Evolutionary conservation across 495 filamentous ascomycete species (phyloP).

Genomic region (Trypethelium eluteriae): DNA sequence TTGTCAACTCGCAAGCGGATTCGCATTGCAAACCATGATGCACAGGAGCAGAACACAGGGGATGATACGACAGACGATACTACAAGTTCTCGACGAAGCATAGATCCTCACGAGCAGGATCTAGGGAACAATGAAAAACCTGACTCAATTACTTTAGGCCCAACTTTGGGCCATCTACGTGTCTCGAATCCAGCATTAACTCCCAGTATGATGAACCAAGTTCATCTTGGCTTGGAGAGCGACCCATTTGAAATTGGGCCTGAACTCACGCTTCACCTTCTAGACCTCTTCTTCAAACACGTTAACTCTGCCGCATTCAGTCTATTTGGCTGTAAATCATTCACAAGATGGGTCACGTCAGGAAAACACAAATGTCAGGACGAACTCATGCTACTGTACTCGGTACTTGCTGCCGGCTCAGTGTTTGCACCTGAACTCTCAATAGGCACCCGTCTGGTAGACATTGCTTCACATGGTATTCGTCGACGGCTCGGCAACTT

Average conservation of each 20-base stretch:
- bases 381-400: constrained; percentile 65
- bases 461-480: constrained; percentile 52
- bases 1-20: background rate
- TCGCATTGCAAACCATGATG: too few species aligned
- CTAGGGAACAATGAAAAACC: background rate
- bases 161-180: background rate
- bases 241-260: constrained; percentile 51
- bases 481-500: constrained; percentile 44
- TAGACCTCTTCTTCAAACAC: constrained; percentile 50
- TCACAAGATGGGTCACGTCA: constrained; percentile 47
- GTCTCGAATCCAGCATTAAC: background rate
- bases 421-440: constrained; percentile 45
- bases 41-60: background rate
- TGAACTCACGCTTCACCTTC: constrained; percentile 41
- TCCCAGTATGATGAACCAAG: background rate
- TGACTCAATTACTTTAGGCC: background rate
- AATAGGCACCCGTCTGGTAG: constrained; percentile 44
- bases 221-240: constrained; percentile 40
- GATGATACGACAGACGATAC: background rate
- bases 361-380: constrained; percentile 49
- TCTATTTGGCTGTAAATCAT: constrained; percentile 49
- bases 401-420: constrained; percentile 52
- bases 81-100: background rate
- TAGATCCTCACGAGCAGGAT: background rate
- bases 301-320: constrained; percentile 48